Conservation (phyloP, 768 basidiomycete species). For the Psilocybe azurescens region DNA sequence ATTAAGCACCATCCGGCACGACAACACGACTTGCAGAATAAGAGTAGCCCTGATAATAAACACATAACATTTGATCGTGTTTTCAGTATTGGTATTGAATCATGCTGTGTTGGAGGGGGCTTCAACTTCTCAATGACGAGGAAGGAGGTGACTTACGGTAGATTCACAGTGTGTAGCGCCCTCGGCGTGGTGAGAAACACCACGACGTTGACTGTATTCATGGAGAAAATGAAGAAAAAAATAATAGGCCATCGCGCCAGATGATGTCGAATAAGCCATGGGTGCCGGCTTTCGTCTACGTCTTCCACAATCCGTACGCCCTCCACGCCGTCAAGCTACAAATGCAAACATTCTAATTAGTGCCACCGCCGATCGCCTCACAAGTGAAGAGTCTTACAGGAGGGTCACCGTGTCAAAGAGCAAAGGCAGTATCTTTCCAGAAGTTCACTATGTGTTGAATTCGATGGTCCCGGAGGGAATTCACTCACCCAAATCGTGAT, state of each 20-base stretch:
- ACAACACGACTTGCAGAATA: constrained; percentile 1
- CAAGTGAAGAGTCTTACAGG: constrained; percentile 8
- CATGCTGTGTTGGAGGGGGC: too few relatives aligned
- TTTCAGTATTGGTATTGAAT: neutral
- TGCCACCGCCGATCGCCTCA: neutral
- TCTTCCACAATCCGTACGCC: constrained; percentile 16
- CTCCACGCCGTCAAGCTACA: constrained; percentile 18
- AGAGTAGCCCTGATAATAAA: neutral
- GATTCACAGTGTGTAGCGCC: constrained; percentile 23
- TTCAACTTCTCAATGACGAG: too few relatives aligned
- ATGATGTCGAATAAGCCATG: constrained; percentile 15
- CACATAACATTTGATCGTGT: neutral
- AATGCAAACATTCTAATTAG: neutral
- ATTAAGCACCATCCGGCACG: constrained; percentile 6
- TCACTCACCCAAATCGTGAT: constrained; percentile 26
- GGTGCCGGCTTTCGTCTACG: constrained; percentile 5
- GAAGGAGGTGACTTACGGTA: constrained; percentile 21
- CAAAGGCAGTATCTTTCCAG: constrained; percentile 12
- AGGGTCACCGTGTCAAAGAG: constrained; percentile 26
- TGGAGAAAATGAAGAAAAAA: constrained; percentile 30
- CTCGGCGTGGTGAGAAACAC: constrained; percentile 23
- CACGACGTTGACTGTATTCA: constrained; percentile 29
- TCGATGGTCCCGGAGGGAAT: too few relatives aligned
- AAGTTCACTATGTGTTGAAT: neutral
- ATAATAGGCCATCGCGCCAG: constrained; percentile 28